Conservation (phyloP, 495 filamentous ascomycete species). For the Penicillium coffeae region DNA sequence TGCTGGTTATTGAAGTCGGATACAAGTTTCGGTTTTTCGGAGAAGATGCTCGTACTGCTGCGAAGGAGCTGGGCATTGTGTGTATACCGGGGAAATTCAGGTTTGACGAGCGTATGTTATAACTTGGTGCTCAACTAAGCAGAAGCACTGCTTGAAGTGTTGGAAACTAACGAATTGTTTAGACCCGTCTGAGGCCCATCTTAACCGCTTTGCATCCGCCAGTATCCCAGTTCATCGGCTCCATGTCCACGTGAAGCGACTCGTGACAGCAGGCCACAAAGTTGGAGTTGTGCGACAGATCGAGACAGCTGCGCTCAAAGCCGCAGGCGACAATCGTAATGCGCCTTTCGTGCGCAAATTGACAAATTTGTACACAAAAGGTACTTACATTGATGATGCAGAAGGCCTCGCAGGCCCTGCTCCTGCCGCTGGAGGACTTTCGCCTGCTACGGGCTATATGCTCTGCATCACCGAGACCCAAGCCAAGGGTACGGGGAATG, state of each 20-base stretch:
- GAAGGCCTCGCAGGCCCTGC: constrained; percentile 66
- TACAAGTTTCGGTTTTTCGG: constrained; percentile 99
- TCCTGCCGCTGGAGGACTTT: constrained; percentile 47
- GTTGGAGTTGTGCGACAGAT: constrained; percentile 93
- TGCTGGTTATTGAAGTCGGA: constrained; percentile 89
- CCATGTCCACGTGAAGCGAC: constrained; percentile 90
- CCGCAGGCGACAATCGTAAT: constrained; percentile 91
- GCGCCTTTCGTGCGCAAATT: constrained; percentile 88
- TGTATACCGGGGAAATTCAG: constrained; percentile 95
- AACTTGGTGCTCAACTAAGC: too few species aligned
- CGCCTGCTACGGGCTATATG: constrained; percentile 80
- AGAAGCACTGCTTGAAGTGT: background rate
- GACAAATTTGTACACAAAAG: constrained; percentile 97
- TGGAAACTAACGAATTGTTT: constrained; percentile 5
- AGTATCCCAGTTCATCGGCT: constrained; percentile 92
- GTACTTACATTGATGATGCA: constrained; percentile 93
- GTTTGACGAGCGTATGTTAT: constrained; percentile 74
- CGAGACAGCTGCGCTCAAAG: constrained; percentile 98
- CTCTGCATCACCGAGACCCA: constrained; percentile 89
- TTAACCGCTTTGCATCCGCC: constrained; percentile 89
- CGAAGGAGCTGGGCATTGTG: constrained; percentile 89
- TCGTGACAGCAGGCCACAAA: constrained; percentile 90
- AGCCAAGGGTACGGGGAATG: constrained; percentile 79
- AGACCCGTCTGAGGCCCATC: constrained; percentile 87
- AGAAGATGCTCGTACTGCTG: constrained; percentile 88